phyloP scores from a whole-genome alignment of 73 alveolate genomes.

The Halteria grandinella region DNA sequence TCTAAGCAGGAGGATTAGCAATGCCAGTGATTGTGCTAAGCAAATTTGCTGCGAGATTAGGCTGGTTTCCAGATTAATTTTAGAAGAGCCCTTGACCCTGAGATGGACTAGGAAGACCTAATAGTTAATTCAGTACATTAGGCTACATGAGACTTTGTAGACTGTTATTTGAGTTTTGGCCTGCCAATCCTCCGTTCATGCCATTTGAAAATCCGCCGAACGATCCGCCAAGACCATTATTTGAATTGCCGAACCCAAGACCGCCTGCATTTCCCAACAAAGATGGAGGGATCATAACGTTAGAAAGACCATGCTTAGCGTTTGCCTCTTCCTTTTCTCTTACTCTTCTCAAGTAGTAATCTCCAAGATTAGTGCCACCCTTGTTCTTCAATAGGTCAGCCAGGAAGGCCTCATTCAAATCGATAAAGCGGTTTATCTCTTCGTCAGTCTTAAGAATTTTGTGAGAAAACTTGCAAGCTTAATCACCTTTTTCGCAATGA shows the following conservation, averaged over 20 bases:
- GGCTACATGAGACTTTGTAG: too few relatives aligned
- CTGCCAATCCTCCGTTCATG: too few relatives aligned
- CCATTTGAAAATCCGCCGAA: not conserved
- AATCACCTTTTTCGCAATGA: conserved; percentile 80
- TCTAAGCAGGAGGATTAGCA: too few relatives aligned
- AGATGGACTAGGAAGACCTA: too few relatives aligned
- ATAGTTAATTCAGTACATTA: too few relatives aligned
- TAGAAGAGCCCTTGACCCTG: too few relatives aligned
- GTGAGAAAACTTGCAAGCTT: conserved; percentile 85
- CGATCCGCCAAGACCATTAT: not conserved
- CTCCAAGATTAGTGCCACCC: conserved; percentile 89
- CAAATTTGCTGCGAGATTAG: too few relatives aligned
- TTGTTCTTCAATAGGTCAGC: conserved; percentile 67
- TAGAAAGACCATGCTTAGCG: not conserved
- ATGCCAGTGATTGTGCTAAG: too few relatives aligned
- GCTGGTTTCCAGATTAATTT: too few relatives aligned
- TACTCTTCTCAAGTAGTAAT: conserved; percentile 65
- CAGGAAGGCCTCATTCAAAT: conserved; percentile 83
- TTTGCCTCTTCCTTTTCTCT: conserved; percentile 60
- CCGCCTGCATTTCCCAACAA: not conserved
- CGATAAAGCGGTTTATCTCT: conserved; percentile 75
- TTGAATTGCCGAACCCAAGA: not conserved
- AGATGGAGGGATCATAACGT: conserved; percentile 25
- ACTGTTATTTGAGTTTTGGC: too few relatives aligned
- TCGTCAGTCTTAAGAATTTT: conserved; percentile 72